phyloP scores from a whole-genome alignment of 208 protist genomes.

The Leishmania martiniquensis region DNA sequence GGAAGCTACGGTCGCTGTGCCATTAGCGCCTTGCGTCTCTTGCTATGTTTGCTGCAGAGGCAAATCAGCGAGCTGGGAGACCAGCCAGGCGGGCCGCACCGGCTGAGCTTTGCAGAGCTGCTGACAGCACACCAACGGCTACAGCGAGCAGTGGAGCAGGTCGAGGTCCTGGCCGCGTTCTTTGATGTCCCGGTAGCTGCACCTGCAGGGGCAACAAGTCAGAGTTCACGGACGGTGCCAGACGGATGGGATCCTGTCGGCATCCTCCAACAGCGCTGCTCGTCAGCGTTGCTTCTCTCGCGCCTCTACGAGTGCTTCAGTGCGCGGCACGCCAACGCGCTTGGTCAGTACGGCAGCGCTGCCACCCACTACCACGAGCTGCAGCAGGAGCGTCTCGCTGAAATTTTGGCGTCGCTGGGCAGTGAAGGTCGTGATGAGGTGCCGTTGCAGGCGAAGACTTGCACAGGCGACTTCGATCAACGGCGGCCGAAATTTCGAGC shows the following conservation, averaged over 20 bases:
- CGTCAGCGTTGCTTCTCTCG: slow-evolving; percentile 69
- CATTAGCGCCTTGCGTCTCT: slow-evolving; percentile 49
- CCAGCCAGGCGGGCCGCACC: slow-evolving; percentile 48
- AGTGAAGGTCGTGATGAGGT: neutral
- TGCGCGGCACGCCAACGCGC: slow-evolving; percentile 35
- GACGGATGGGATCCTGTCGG: slow-evolving; percentile 24
- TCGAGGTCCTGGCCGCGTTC: slow-evolving; percentile 54
- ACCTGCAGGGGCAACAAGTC: neutral
- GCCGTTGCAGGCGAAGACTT: neutral
- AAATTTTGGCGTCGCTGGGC: neutral
- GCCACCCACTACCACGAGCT: slow-evolving; percentile 15
- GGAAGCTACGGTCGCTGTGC: slow-evolving; percentile 79
- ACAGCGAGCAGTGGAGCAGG: slow-evolving; percentile 36
- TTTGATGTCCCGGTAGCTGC: slow-evolving; percentile 44
- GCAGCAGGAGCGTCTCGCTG: slow-evolving; percentile 17
- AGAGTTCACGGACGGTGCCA: neutral
- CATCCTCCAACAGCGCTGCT: slow-evolving; percentile 32
- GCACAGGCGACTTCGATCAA: neutral
- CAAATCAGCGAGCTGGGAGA: slow-evolving; percentile 51
- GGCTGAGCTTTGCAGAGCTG: slow-evolving; percentile 60
- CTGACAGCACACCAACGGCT: slow-evolving; percentile 55
- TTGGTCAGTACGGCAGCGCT: slow-evolving; percentile 28
- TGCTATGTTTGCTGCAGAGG: slow-evolving; percentile 48
- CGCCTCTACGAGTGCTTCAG: slow-evolving; percentile 49
- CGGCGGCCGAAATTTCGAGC: neutral